Percentiles rank a stretch among this genome's conserved stretches.
These are phyloP conservation scores for Phytophthora tentaculata DNA, from an alignment of 352 stramenopile genomes.

Conservation along the genomic window DNA sequence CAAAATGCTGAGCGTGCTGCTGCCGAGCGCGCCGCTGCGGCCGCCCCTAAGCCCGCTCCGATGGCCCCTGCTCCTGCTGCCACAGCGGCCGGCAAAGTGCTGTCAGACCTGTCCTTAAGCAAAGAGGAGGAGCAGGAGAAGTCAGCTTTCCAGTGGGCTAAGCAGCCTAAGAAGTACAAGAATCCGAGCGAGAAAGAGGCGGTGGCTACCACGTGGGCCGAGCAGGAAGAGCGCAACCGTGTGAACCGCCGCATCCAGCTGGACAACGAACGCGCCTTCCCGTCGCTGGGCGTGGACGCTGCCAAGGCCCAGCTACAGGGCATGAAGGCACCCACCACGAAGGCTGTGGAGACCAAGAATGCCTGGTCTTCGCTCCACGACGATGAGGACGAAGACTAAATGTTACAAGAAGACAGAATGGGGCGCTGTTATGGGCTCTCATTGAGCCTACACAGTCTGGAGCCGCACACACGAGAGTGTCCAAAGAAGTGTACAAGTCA, in stretches of 20 bases:
- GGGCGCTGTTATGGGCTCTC: too few relatives aligned
- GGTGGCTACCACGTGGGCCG: constrained; percentile 70
- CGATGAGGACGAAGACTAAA: constrained; percentile 67
- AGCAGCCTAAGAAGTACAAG: constrained; percentile 90
- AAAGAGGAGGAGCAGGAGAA: constrained; percentile 62
- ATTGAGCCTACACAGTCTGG: neutral
- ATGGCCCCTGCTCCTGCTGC: constrained; percentile 4
- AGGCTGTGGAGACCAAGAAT: constrained; percentile 78
- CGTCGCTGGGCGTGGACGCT: constrained; percentile 67
- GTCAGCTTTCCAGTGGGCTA: constrained; percentile 75
- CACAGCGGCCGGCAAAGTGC: constrained; percentile 48
- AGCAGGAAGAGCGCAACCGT: constrained; percentile 79
- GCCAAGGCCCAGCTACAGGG: constrained; percentile 55
- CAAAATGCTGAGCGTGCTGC: constrained; percentile 40
- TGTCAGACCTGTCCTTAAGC: constrained; percentile 70
- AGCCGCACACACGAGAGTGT: neutral
- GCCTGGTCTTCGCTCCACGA: constrained; percentile 72
- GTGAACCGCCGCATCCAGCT: constrained; percentile 64
- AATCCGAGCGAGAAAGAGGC: constrained; percentile 55
- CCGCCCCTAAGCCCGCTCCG: constrained; percentile 27
- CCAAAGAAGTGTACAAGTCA: too few relatives aligned
- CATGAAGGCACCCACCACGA: constrained; percentile 70
- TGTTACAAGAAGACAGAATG: too few relatives aligned
- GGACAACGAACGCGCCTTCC: constrained; percentile 79
- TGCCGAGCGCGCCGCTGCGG: constrained; percentile 27